Evolutionary conservation across 139 green algal genomes (phyloP).

Genomic region (Haematococcus sp.): DNA sequence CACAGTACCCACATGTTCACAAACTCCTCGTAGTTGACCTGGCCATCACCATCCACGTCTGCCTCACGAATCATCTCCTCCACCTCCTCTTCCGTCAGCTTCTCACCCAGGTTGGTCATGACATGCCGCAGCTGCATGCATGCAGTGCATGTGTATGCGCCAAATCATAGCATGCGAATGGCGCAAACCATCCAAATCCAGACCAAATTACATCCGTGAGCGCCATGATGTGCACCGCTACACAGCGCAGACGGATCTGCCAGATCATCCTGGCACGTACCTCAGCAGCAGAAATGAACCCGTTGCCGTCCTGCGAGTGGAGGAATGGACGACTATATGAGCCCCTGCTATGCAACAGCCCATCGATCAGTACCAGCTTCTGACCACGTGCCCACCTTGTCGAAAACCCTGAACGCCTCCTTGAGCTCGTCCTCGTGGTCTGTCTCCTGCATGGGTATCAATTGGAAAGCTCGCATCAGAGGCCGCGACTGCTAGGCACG

Average conservation of each 20-base stretch:
- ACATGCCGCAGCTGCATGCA: conserved; percentile 91
- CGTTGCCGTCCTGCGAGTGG: conserved; percentile 90
- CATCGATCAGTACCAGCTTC: too few species aligned
- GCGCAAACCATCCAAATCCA: too few species aligned
- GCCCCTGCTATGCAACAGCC: too few species aligned
- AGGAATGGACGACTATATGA: too few species aligned
- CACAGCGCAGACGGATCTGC: neutral
- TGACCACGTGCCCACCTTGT: conserved; percentile 61
- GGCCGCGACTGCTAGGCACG: neutral
- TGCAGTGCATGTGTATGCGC: neutral
- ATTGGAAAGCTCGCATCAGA: neutral
- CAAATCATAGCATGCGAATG: neutral
- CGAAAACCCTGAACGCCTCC: conserved; percentile 99
- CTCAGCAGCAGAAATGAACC: conserved; percentile 97
- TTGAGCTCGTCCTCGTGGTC: conserved; percentile 97
- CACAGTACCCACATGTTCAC: conserved; percentile 48
- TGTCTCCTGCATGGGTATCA: conserved; percentile 58
- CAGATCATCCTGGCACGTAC: conserved; percentile 33
- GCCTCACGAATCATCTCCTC: conserved; percentile 97
- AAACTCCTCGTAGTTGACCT: conserved; percentile 78
- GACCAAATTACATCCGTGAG: neutral
- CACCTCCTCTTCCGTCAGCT: conserved; percentile 98
- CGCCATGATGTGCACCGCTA: too few species aligned
- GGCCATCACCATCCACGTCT: conserved; percentile 88
- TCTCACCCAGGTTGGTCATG: conserved; percentile 98